A percentile compares a stretch with the other conserved stretches of the same genome.
phyloP scores from a whole-genome alignment of 1,284 basidiomycete species.

The Rhodotorula sp. region DNA sequence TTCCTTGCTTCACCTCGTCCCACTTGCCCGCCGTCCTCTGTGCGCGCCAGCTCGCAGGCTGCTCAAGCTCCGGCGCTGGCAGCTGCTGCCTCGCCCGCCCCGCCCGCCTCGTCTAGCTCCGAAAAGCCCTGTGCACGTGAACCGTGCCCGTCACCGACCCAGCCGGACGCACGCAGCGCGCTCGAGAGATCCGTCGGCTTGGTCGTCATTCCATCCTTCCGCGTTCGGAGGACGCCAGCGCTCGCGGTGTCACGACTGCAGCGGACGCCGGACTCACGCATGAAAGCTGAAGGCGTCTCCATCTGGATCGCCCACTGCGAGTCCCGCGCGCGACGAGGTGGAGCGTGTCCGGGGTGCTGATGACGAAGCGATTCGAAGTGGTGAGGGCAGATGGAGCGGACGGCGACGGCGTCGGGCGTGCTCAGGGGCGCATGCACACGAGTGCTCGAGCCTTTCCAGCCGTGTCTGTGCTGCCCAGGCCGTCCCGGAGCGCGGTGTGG shows the following conservation, averaged over 20 bases:
- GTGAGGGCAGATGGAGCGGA: background rate
- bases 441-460: too few relatives aligned
- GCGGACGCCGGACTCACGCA: background rate
- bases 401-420: background rate
- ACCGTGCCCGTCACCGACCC: background rate
- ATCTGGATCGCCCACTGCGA: background rate
- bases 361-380: background rate
- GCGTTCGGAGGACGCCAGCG: too few relatives aligned
- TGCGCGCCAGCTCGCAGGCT: background rate
- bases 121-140: background rate
- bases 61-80: background rate
- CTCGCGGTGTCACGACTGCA: too few relatives aligned
- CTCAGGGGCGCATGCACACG: too few relatives aligned
- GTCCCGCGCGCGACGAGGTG: too few relatives aligned
- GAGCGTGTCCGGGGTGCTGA: too few relatives aligned
- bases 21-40: too few relatives aligned
- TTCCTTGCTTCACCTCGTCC: background rate
- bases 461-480: too few relatives aligned
- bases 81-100: background rate
- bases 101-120: too few relatives aligned
- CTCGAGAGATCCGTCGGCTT: too few relatives aligned
- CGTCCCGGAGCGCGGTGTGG: too few relatives aligned
- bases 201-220: too few relatives aligned
- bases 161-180: background rate
- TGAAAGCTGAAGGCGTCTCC: conserved; percentile 4